These are phyloP conservation scores for Wickerhamiella sorbophila DNA, from an alignment of 805 yeast genomes.

Conservation along the genomic window DNA sequence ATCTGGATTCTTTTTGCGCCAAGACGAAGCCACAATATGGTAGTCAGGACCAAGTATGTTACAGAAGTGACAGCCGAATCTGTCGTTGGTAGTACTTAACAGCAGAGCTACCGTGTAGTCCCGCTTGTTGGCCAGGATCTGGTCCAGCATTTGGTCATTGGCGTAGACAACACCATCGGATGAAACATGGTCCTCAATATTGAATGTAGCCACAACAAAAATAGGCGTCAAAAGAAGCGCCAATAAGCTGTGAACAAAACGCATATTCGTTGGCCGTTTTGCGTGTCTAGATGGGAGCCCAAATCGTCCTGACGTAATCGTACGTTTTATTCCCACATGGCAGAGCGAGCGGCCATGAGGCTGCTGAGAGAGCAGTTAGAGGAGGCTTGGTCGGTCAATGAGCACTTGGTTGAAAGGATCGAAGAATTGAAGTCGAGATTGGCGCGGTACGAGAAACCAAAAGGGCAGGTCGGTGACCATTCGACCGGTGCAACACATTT, in stretches of 20 bases:
- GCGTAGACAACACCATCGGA: conserved; percentile 19
- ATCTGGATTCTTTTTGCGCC: conserved; percentile 39
- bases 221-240: not conserved
- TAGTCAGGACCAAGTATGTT: conserved; percentile 51
- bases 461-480: too few species aligned
- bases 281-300: too few species aligned
- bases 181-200: conserved; percentile 3
- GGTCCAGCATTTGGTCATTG: conserved; percentile 29
- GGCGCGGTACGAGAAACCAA: too few species aligned
- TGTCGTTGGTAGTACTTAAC: conserved; percentile 60
- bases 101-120: conserved; percentile 53
- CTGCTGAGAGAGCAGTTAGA: not conserved
- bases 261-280: too few species aligned
- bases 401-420: not conserved
- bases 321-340: not conserved
- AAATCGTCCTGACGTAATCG: not conserved
- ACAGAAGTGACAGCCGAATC: conserved; percentile 69
- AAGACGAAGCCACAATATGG: conserved; percentile 46
- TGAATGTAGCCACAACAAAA: not conserved
- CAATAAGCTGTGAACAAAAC: not conserved
- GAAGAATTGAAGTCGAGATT: not conserved
- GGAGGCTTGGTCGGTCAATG: conserved; percentile 1
- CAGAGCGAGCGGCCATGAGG: not conserved
- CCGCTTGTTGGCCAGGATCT: conserved; percentile 36
- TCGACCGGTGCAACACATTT: too few species aligned